Conservation (phyloP, 1,284 basidiomycete genomes). For the Phellopilus nigrolimitatus region DNA sequence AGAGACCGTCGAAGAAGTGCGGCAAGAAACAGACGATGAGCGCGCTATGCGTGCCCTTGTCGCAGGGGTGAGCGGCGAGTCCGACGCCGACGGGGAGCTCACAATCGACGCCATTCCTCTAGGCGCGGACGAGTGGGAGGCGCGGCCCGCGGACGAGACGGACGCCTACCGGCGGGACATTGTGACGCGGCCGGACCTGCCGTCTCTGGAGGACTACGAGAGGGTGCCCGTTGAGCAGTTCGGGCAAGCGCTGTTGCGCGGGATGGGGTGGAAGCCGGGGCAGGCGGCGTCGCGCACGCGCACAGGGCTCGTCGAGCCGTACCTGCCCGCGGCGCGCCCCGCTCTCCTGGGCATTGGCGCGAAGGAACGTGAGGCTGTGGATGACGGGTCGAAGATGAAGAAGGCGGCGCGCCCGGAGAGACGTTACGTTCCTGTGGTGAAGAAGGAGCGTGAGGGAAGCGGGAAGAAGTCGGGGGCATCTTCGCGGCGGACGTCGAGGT, state of each 20-base stretch:
- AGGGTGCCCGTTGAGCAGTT: constrained; percentile 91
- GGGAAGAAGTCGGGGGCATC: constrained; percentile 20
- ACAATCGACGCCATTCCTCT: constrained; percentile 52
- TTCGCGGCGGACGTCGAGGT: constrained; percentile 25
- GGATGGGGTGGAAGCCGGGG: constrained; percentile 96
- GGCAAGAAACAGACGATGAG: constrained; percentile 62
- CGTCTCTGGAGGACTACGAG: constrained; percentile 83
- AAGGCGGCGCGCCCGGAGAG: constrained; percentile 49
- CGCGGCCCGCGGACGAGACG: constrained; percentile 53
- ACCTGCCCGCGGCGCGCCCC: constrained; percentile 76
- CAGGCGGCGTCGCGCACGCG: constrained; percentile 61
- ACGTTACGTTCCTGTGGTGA: constrained; percentile 74
- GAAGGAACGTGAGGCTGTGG: constrained; percentile 69
- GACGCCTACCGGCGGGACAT: constrained; percentile 83
- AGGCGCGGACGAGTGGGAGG: constrained; percentile 25
- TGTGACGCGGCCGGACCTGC: constrained; percentile 66
- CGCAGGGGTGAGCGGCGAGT: constrained; percentile 40
- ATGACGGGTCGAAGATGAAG: constrained; percentile 54
- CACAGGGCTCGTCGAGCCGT: constrained; percentile 64
- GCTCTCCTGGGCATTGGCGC: constrained; percentile 88
- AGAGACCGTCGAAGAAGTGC: constrained; percentile 29
- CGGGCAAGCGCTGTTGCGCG: constrained; percentile 87
- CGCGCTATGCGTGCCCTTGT: constrained; percentile 70
- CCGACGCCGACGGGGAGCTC: constrained; percentile 36
- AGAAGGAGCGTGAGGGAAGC: constrained; percentile 32